phyloP scores from a whole-genome alignment of 345 rosid species.

The Salix udensis region DNA sequence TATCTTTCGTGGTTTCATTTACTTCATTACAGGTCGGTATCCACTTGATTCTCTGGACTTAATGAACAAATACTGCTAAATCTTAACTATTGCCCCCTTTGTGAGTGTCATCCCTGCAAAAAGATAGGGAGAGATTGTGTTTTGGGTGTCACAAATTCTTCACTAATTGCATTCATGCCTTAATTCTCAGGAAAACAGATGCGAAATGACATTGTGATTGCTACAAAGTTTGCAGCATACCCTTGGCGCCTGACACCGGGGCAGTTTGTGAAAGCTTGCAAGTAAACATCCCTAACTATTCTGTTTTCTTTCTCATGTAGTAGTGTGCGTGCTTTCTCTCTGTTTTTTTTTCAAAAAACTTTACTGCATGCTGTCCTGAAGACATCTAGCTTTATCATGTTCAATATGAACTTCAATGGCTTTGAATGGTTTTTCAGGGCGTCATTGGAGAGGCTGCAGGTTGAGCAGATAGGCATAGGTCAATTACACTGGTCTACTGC shows the following conservation, averaged over 20 bases:
- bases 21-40: too few relatives aligned
- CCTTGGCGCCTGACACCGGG: constrained; percentile 90
- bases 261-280: constrained; percentile 92
- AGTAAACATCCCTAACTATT: constrained; percentile 30
- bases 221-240: constrained; percentile 95
- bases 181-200: constrained; percentile 40
- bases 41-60: neutral
- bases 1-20: neutral
- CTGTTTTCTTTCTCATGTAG: neutral
- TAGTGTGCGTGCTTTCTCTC: neutral
- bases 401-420: neutral
- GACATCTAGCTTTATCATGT: neutral
- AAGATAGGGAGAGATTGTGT: neutral
- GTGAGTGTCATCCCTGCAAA: neutral
- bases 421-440: constrained; percentile 40
- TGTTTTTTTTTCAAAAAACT: neutral
- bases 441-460: constrained; percentile 68
- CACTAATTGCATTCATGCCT: neutral
- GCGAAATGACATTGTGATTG: constrained; percentile 60
- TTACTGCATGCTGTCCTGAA: neutral
- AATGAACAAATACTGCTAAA: too few relatives aligned
- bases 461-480: constrained; percentile 78
- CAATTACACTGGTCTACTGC: constrained; percentile 96
- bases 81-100: too few relatives aligned
- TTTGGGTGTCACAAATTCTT: neutral